Conservation (phyloP, 2,329 filamentous ascomycete species). For the Fusarium dimerum region DNA sequence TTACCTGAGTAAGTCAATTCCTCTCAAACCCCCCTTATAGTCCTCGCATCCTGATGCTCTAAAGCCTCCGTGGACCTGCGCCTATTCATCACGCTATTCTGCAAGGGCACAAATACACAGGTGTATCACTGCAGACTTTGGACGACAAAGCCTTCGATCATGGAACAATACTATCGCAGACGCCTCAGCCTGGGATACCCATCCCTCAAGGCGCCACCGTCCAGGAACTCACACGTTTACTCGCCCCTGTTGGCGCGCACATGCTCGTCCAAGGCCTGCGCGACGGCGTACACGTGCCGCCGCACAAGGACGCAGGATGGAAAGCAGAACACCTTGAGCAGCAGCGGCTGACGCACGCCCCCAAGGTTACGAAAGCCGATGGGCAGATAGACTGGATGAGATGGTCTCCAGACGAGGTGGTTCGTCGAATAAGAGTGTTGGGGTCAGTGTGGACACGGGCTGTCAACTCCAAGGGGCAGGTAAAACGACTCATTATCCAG, state of each 20-base stretch:
- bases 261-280: constrained; percentile 70
- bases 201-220: constrained; percentile 48
- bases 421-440: constrained; percentile 58
- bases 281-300: constrained; percentile 64
- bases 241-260: constrained; percentile 66
- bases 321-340: constrained; percentile 20
- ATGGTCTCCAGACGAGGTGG: constrained; percentile 57
- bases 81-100: constrained; percentile 86
- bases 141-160: constrained; percentile 76
- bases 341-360: constrained; percentile 53
- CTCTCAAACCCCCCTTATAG: background rate
- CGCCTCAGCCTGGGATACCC: constrained; percentile 57
- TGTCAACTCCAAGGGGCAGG: constrained; percentile 22
- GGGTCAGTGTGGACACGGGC: constrained; percentile 64
- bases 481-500: constrained; percentile 43
- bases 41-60: constrained; percentile 7
- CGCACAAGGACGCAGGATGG: constrained; percentile 44
- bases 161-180: constrained; percentile 74
- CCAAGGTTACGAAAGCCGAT: constrained; percentile 70
- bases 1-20: constrained; percentile 68
- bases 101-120: constrained; percentile 58
- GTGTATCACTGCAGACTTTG: constrained; percentile 85
- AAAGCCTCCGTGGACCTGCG: constrained; percentile 77
- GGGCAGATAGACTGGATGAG: constrained; percentile 59
- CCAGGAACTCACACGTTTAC: constrained; percentile 41